A percentile compares a stretch with the other conserved stretches of the same genome.
Evolutionary conservation across 106 monocot genomes (phyloP).

Genomic region (Acorus calamus): DNA sequence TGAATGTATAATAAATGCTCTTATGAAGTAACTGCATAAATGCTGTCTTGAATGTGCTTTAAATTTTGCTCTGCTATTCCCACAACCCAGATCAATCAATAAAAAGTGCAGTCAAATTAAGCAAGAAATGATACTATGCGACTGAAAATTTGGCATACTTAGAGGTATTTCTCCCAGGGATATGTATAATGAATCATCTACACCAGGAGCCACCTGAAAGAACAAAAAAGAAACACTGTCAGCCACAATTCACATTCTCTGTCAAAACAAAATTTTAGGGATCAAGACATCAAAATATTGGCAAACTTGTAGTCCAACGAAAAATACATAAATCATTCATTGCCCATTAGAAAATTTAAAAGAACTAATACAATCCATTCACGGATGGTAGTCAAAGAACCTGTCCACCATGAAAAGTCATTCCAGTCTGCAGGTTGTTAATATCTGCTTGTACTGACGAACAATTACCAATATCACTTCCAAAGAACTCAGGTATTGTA

Average conservation of each 20-base stretch:
- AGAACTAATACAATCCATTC: not conserved
- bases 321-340: too few species aligned
- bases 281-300: too few species aligned
- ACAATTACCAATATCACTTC: constrained; percentile 45
- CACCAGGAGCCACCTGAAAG: constrained; percentile 31
- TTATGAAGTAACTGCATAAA: too few species aligned
- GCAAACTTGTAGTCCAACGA: too few species aligned
- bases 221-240: not conserved
- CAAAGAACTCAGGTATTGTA: constrained; percentile 39
- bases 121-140: too few species aligned
- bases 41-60: too few species aligned
- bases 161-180: constrained; percentile 40
- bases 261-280: too few species aligned
- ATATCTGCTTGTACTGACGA: constrained; percentile 30
- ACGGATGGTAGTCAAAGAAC: constrained; percentile 5
- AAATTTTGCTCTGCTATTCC: too few species aligned
- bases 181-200: constrained; percentile 42
- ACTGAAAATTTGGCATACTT: constrained; percentile 10
- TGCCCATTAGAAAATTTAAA: too few species aligned
- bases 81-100: not conserved
- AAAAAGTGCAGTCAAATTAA: not conserved
- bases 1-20: too few species aligned
- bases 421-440: constrained; percentile 26
- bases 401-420: constrained; percentile 26
- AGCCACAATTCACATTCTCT: not conserved